Percentiles rank a stretch among this genome's conserved stretches.
These are phyloP conservation scores for Candida peoriensis DNA, from an alignment of 805 yeast genomes.

Conservation along the genomic window DNA sequence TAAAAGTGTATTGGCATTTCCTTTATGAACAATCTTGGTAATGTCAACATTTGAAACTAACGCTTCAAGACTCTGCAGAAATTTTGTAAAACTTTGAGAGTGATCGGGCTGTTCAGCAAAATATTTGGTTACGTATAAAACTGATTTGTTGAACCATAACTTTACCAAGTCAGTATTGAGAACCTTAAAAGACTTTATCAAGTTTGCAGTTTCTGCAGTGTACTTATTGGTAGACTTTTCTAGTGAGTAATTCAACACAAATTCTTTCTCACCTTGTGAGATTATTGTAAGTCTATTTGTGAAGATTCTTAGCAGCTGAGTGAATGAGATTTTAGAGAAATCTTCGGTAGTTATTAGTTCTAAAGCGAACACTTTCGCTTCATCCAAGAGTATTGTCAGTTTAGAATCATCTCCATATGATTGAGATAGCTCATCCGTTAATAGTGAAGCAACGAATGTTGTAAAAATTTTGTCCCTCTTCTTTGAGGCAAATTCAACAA, in stretches of 20 bases:
- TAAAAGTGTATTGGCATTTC: constrained; percentile 55
- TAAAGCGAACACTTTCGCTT: constrained; percentile 11
- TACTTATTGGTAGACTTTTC: constrained; percentile 26
- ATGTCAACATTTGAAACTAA: constrained; percentile 28
- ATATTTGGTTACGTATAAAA: constrained; percentile 57
- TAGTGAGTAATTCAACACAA: constrained; percentile 25
- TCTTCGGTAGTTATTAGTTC: constrained; percentile 19
- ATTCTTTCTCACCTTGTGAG: constrained; percentile 20
- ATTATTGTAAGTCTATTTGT: constrained; percentile 6
- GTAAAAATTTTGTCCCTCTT: constrained; percentile 5
- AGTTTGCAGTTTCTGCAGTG: constrained; percentile 23
- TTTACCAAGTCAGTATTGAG: constrained; percentile 18
- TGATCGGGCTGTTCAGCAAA: constrained; percentile 45
- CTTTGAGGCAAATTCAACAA: constrained; percentile 8
- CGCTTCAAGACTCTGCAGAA: constrained; percentile 29
- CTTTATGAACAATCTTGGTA: constrained; percentile 38
- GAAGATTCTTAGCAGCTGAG: constrained; percentile 25
- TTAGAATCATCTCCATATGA: constrained; percentile 1
- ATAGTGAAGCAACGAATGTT: constrained; percentile 12
- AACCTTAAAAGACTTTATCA: constrained; percentile 14
- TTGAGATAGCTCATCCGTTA: constrained; percentile 1
- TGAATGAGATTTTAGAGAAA: constrained; percentile 29
- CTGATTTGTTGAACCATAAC: constrained; percentile 54
- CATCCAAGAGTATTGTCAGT: not conserved
- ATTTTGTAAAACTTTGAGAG: constrained; percentile 24